A percentile compares a stretch with the other conserved stretches of the same genome.
Evolutionary conservation across 306 rosid species (phyloP).

Genomic region (Quillaja saponaria): DNA sequence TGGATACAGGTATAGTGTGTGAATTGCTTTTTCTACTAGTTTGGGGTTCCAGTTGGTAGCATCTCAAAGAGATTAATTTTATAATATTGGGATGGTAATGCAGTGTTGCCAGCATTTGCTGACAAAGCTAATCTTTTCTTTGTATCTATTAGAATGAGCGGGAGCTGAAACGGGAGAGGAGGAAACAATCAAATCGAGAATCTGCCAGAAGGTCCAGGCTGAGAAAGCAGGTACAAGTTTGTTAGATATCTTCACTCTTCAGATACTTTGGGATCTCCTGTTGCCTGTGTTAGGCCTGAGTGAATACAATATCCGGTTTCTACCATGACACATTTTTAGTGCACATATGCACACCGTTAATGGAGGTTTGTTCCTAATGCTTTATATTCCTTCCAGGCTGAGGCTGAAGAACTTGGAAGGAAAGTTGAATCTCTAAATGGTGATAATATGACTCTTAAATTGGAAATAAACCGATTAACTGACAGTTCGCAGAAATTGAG

Average conservation of each 20-base stretch:
- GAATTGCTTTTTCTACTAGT: neutral
- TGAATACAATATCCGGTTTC: constrained; percentile 6
- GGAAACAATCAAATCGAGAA: constrained; percentile 97
- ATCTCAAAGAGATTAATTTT: neutral
- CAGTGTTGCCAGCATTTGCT: constrained; percentile 2
- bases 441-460: constrained; percentile 62
- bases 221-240: constrained; percentile 82
- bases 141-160: constrained; percentile 67
- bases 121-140: constrained; percentile 16
- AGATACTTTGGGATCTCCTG: neutral
- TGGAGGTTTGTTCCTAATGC: constrained; percentile 17
- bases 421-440: constrained; percentile 65
- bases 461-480: constrained; percentile 59
- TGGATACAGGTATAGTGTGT: constrained; percentile 62
- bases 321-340: neutral
- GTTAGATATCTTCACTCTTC: neutral
- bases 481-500: constrained; percentile 68
- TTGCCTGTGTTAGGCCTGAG: constrained; percentile 1
- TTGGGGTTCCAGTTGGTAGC: constrained; percentile 5
- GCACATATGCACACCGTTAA: neutral
- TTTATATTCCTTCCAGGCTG: constrained; percentile 60
- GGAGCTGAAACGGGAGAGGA: constrained; percentile 85
- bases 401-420: constrained; percentile 74
- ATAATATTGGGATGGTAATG: neutral
- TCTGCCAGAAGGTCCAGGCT: constrained; percentile 97